Evolutionary conservation across 257 asterid genomes (phyloP).

Genomic region (Nicotiana tomentosiformis): DNA sequence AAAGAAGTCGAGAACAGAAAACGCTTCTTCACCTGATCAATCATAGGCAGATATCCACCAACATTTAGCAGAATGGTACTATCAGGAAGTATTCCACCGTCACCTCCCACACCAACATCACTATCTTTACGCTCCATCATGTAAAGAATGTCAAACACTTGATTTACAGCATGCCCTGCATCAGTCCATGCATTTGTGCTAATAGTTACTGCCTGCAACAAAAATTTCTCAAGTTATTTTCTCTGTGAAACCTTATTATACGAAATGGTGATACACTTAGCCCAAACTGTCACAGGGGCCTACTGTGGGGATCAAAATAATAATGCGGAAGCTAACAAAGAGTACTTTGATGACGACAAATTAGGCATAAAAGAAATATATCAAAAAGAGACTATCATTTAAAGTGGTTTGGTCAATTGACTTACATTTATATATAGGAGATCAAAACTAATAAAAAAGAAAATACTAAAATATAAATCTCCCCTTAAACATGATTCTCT

Average conservation of each 20-base stretch:
- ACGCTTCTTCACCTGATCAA: slow-evolving; percentile 56
- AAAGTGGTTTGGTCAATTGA: too few relatives aligned
- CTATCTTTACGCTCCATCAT: slow-evolving; percentile 88
- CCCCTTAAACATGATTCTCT: too few relatives aligned
- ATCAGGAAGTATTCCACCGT: slow-evolving; percentile 70
- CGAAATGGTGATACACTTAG: neutral
- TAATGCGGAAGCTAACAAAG: too few relatives aligned
- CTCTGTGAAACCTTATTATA: neutral
- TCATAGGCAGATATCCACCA: slow-evolving; percentile 84
- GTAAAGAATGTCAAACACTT: slow-evolving; percentile 66
- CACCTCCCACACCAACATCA: slow-evolving; percentile 86
- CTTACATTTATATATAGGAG: too few relatives aligned
- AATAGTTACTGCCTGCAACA: slow-evolving; percentile 64
- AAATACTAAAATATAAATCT: too few relatives aligned
- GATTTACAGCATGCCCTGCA: slow-evolving; percentile 76
- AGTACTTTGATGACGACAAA: too few relatives aligned
- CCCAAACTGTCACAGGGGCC: neutral
- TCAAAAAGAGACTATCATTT: too few relatives aligned
- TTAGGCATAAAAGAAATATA: too few relatives aligned
- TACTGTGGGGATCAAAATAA: too few relatives aligned
- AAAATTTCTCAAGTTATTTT: neutral
- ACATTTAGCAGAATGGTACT: slow-evolving; percentile 57
- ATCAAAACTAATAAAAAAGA: too few relatives aligned
- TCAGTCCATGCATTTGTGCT: slow-evolving; percentile 67
- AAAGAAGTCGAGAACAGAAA: neutral